Evolutionary conservation across 306 rosid species (phyloP).

Genomic region (Vigna angularis): DNA sequence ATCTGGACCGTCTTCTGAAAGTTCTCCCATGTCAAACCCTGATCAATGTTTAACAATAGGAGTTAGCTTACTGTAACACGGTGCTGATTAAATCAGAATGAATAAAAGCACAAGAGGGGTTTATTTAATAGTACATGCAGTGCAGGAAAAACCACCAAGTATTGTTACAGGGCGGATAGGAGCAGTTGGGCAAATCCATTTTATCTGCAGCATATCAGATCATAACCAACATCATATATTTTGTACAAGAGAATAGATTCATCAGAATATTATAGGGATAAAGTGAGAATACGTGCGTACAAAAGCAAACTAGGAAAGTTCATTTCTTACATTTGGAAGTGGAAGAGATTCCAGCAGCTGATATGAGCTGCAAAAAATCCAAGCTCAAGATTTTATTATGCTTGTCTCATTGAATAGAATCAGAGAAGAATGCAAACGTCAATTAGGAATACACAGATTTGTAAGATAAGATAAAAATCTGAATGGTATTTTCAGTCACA

Average conservation of each 20-base stretch:
- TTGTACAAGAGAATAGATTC: conserved; percentile 23
- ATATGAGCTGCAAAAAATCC: conserved; percentile 77
- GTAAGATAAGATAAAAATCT: conserved; percentile 28
- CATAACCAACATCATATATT: conserved; percentile 44
- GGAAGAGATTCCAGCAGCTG: conserved; percentile 92
- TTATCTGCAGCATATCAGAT: conserved; percentile 65
- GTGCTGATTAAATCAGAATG: conserved; percentile 6
- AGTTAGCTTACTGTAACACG: neutral
- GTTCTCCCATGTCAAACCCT: conserved; percentile 99
- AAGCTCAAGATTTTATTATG: conserved; percentile 40
- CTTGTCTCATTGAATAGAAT: neutral
- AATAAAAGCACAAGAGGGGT: conserved; percentile 23
- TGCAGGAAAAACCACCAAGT: conserved; percentile 95
- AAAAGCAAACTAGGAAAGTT: conserved; percentile 37
- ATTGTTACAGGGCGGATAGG: conserved; percentile 93
- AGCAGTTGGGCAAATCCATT: conserved; percentile 99
- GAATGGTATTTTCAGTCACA: conserved; percentile 28
- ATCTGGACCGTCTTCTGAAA: conserved; percentile 91
- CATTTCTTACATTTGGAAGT: conserved; percentile 82
- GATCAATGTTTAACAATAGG: conserved; percentile 13
- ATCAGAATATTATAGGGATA: conserved; percentile 14
- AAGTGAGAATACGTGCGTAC: conserved; percentile 23
- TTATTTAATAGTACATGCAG: conserved; percentile 72
- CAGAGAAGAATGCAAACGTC: conserved; percentile 9
- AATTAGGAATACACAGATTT: conserved; percentile 29